These are phyloP conservation scores for Hevea brasiliensis DNA, from an alignment of 345 rosid genomes.

Conservation along the genomic window DNA sequence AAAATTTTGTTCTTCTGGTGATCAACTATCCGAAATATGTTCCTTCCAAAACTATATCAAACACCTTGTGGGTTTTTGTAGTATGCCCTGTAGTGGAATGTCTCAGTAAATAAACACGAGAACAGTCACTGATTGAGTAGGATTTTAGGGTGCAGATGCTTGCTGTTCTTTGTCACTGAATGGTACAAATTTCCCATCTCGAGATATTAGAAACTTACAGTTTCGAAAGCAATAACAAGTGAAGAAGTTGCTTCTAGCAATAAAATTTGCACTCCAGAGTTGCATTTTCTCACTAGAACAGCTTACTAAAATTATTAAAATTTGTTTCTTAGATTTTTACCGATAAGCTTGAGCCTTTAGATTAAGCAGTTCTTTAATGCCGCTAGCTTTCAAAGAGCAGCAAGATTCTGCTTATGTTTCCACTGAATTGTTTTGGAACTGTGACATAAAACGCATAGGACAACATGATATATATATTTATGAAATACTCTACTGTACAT, in stretches of 20 bases:
- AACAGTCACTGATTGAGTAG: neutral
- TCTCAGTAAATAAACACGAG: neutral
- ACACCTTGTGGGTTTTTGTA: neutral
- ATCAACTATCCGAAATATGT: slow-evolving; percentile 3
- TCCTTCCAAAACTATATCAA: neutral
- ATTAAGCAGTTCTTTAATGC: no score
- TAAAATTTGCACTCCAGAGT: no score
- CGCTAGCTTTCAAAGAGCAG: neutral
- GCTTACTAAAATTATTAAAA: no score
- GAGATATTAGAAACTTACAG: no score
- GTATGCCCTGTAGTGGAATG: neutral
- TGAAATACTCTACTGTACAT: slow-evolving; percentile 40
- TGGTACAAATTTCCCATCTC: no score
- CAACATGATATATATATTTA: slow-evolving; percentile 15
- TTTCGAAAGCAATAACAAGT: no score
- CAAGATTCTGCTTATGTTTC: slow-evolving; percentile 5
- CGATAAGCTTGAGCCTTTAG: no score
- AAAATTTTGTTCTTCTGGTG: neutral
- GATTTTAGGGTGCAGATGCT: no score
- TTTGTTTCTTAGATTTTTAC: no score
- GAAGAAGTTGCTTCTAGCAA: no score
- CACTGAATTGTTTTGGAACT: neutral
- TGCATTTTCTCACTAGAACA: no score
- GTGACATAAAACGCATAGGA: slow-evolving; percentile 12
- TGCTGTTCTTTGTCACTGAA: no score